A percentile compares a stretch with the other conserved stretches of the same genome.
These are phyloP conservation scores for Juglanconis juglandina DNA, from an alignment of 2,329 filamentous ascomycete species.

Conservation along the genomic window DNA sequence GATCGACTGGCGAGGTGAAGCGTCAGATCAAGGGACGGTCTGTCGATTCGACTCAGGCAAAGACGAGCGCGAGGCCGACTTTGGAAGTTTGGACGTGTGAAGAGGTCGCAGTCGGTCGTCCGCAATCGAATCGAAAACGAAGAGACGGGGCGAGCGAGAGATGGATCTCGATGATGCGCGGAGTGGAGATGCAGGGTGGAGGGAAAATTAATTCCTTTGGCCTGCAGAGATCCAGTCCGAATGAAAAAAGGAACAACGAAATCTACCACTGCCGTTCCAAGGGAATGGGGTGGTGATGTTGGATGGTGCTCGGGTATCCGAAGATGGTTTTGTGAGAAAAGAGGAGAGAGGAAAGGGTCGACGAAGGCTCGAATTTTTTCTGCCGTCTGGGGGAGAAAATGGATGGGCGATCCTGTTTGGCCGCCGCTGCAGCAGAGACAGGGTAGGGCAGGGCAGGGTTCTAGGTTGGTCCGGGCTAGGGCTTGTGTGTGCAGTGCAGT, in stretches of 20 bases:
- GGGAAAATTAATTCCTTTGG: slow-evolving; percentile 13
- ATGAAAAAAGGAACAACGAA: slow-evolving; percentile 10
- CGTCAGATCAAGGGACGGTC: not conserved
- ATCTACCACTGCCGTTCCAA: slow-evolving; percentile 18
- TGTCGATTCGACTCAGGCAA: not conserved
- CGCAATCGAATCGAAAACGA: slow-evolving; percentile 9
- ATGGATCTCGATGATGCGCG: slow-evolving; percentile 1
- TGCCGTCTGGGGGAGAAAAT: slow-evolving; percentile 10
- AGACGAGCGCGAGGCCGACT: slow-evolving; percentile 3
- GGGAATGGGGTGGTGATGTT: slow-evolving; percentile 17
- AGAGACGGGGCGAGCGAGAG: slow-evolving; percentile 5
- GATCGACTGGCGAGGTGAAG: not conserved
- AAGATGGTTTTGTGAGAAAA: slow-evolving; percentile 8
- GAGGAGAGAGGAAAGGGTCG: slow-evolving; percentile 7
- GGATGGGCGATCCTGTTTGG: slow-evolving; percentile 11
- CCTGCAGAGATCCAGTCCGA: slow-evolving; percentile 14
- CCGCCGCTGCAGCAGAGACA: slow-evolving; percentile 11
- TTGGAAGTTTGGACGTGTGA: slow-evolving; percentile 1
- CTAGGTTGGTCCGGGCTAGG: not conserved
- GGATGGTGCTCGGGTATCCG: slow-evolving; percentile 17
- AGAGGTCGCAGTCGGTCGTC: slow-evolving; percentile 8
- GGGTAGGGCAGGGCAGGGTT: slow-evolving; percentile 1
- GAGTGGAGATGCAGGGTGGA: slow-evolving; percentile 10
- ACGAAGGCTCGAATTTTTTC: slow-evolving; percentile 17
- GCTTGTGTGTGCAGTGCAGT: not conserved